These are phyloP conservation scores for Herpetomonas tarakana DNA, from an alignment of 208 protist species.

Conservation along the genomic window DNA sequence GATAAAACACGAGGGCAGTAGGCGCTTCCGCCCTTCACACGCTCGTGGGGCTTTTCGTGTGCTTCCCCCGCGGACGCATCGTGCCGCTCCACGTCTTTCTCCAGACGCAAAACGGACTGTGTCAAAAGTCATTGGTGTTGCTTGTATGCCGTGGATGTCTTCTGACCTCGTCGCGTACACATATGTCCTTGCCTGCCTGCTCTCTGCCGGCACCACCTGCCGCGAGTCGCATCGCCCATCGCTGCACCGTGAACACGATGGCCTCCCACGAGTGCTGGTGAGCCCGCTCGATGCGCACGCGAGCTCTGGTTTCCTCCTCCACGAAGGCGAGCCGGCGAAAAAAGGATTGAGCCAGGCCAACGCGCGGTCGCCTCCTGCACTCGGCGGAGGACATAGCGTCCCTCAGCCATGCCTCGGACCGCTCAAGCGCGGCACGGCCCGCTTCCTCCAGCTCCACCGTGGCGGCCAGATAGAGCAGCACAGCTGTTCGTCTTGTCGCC, in stretches of 20 bases:
- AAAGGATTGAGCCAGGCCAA: not conserved
- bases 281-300: not conserved
- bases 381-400: not conserved
- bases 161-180: too few species aligned
- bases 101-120: too few species aligned
- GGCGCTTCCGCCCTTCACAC: too few species aligned
- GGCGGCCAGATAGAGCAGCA: not conserved
- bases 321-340: not conserved
- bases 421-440: not conserved
- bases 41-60: too few species aligned
- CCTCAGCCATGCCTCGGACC: not conserved
- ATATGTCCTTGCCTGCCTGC: too few species aligned
- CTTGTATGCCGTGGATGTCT: too few species aligned
- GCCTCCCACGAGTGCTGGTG: not conserved
- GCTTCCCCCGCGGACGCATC: too few species aligned
- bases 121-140: too few species aligned
- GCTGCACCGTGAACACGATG: not conserved
- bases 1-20: too few species aligned
- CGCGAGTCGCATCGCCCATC: not conserved
- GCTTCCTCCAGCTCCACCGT: not conserved
- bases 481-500: too few species aligned
- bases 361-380: not conserved
- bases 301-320: not conserved
- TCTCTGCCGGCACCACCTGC: too few species aligned
- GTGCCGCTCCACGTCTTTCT: too few species aligned